Conservation (phyloP, 352 stramenopile species). For the Blastocystis sp. region DNA sequence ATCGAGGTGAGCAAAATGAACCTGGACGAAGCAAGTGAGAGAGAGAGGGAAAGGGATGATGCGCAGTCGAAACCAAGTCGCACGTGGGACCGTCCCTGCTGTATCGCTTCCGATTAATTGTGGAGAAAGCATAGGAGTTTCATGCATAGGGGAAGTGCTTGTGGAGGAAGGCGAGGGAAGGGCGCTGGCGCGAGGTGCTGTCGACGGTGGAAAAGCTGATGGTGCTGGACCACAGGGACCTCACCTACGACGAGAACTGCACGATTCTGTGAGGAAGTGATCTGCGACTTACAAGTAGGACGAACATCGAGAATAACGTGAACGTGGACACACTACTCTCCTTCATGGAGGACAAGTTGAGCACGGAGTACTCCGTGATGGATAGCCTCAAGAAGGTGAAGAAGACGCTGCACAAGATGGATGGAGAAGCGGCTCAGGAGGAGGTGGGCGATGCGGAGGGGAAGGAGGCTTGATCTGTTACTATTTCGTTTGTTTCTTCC, state of each 20-base stretch:
- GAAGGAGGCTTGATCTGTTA: neutral
- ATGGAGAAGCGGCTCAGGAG: neutral
- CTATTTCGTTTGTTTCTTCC: neutral
- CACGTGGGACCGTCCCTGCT: neutral
- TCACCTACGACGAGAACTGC: constrained; percentile 47
- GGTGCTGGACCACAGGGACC: constrained; percentile 48
- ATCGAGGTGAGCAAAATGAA: constrained; percentile 49
- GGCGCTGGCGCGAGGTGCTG: neutral
- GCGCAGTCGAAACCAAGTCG: constrained; percentile 1
- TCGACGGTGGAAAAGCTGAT: constrained; percentile 14
- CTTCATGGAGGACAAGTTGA: constrained; percentile 6
- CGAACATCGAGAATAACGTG: constrained; percentile 46
- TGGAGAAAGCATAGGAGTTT: neutral
- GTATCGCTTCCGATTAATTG: constrained; percentile 37
- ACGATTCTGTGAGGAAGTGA: constrained; percentile 3
- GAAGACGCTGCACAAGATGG: neutral
- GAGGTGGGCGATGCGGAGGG: neutral
- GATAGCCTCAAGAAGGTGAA: neutral
- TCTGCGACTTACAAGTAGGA: constrained; percentile 14
- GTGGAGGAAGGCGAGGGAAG: neutral
- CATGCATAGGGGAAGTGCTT: constrained; percentile 30
- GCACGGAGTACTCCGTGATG: neutral
- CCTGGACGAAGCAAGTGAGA: constrained; percentile 18
- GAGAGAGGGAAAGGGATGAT: neutral
- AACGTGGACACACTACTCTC: constrained; percentile 10